Base-by-base conservation (phyloP, 768 basidiomycete genomes). In the Suillus fuscotomentosus region DNA sequence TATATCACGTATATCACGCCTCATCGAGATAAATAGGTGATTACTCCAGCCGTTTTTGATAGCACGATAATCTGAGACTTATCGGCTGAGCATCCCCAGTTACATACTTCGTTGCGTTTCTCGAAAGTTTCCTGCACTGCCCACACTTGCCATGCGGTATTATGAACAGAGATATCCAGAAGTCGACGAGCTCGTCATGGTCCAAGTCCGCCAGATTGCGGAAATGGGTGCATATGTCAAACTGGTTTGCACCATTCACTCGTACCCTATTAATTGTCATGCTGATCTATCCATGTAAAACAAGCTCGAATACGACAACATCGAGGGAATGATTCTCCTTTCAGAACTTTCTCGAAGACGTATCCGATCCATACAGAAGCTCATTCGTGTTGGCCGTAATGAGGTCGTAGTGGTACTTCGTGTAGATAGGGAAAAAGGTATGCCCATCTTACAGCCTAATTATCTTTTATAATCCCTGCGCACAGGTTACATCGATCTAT, bases 151-250 rank as follows among this genome's bases (percentile, higher is more conserved):
- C 27, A 95, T 96, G 94, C 88, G 95, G 45, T 98, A 94, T 79
- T 97, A 97, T 78, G 89, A 94, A 76, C 92, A 91, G 72, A 88
- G 89, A 70, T 97, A 95, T 75, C 95, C 95, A 34, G 93, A 98
- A 78, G 94, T 97, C 67, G 97, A 99, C 76, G 94, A 97, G 76
- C 89, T 99, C 60, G 97, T 99, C 78, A 98, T 99, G 97, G 97
- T 99, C 14, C 96, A 99, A 75, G 97, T 99, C 67, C 92, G 94
- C 76, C 95, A 97, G 80, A 99, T 99, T 71, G 94, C 95, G 60
- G 97, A 99, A 78, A 99, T 99, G 97, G 97, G 97, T 56, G 97
- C 97, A 53, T 99, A 99, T 76, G 97, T 99, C 68, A 98, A 98
- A 74, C 84, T 99, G 70, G 96, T 97, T 69, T 70, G 91, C 81